phyloP scores from a whole-genome alignment of 2,329 filamentous ascomycete genomes.

The Magnaporthiopsis incrustans region DNA sequence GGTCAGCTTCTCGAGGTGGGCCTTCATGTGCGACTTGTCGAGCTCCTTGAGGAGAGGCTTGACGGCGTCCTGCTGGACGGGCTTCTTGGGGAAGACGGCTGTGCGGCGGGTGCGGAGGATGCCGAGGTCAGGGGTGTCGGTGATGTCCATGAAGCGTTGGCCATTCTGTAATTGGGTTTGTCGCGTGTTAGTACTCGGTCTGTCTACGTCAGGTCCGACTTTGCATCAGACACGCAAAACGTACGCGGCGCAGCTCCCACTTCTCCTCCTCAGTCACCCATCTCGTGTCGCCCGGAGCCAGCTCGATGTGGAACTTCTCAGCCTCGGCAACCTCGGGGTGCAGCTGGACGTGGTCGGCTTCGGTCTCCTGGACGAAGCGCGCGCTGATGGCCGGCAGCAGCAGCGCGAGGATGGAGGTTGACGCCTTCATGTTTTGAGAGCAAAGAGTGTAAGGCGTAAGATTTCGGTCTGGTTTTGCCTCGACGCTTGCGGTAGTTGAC shows the following conservation, averaged over 20 bases:
- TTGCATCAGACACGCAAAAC: slow-evolving; percentile 19
- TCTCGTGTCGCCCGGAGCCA: slow-evolving; percentile 71
- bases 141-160: slow-evolving; percentile 91
- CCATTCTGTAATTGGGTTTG: slow-evolving; percentile 51
- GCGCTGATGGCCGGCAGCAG: slow-evolving; percentile 47
- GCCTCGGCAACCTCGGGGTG: slow-evolving; percentile 27
- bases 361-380: slow-evolving; percentile 46
- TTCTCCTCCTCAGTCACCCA: slow-evolving; percentile 95
- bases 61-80: slow-evolving; percentile 54
- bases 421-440: slow-evolving; percentile 38
- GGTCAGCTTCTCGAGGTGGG: slow-evolving; percentile 70
- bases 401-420: slow-evolving; percentile 44
- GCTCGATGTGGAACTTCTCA: slow-evolving; percentile 69
- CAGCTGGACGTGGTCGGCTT: slow-evolving; percentile 43
- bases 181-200: background rate
- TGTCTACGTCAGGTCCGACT: background rate
- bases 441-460: background rate
- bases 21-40: slow-evolving; percentile 66
- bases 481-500: background rate
- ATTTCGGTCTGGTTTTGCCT: too few species aligned
- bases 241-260: slow-evolving; percentile 78
- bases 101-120: slow-evolving; percentile 22
- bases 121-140: slow-evolving; percentile 61
- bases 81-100: slow-evolving; percentile 26
- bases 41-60: slow-evolving; percentile 59